Evolutionary conservation across 1,139 yeast genomes (phyloP).

Genomic region (Schizosaccharomyces versatilis): DNA sequence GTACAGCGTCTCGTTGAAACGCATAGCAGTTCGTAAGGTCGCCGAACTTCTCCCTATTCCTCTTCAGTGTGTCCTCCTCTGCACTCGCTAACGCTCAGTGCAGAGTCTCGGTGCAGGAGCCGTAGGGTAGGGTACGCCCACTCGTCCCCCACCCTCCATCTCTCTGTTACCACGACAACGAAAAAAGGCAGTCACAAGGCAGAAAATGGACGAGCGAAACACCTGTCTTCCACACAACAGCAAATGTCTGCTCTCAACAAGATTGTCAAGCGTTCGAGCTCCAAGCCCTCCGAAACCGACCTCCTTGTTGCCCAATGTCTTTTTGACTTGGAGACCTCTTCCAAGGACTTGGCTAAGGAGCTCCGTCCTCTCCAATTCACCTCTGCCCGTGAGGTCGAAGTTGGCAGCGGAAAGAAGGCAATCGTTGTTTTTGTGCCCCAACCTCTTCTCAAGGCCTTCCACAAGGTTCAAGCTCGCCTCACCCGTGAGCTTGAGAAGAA

Average conservation of each 20-base stretch:
- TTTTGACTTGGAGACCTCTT: slow-evolving; percentile 83
- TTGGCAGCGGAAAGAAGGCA: slow-evolving; percentile 96
- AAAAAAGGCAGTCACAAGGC: neutral
- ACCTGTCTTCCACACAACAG: slow-evolving; percentile 2
- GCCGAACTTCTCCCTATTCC: no score
- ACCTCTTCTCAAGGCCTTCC: slow-evolving; percentile 81
- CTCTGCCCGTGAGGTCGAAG: slow-evolving; percentile 94
- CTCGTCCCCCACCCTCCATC: no score
- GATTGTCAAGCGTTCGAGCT: slow-evolving; percentile 34
- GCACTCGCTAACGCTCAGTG: no score
- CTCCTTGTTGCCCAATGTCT: slow-evolving; percentile 99
- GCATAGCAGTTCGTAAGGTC: no score
- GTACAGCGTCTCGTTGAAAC: no score
- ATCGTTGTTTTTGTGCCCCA: slow-evolving; percentile 95
- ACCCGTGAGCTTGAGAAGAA: slow-evolving; percentile 99
- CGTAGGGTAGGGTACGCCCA: no score
- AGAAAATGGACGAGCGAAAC: slow-evolving; percentile 1
- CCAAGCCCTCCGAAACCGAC: slow-evolving; percentile 79
- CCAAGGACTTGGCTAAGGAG: slow-evolving; percentile 89
- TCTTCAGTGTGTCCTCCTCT: no score
- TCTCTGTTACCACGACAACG: no score
- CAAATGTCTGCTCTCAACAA: slow-evolving; percentile 86
- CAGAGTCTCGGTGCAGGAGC: no score
- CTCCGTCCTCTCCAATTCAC: slow-evolving; percentile 97
- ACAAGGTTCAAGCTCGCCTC: slow-evolving; percentile 77